Evolutionary conservation across 306 rosid genomes (phyloP), one percentile per base, ranked within the genome.

Genomic region (Clitoria ternatea): DNA sequence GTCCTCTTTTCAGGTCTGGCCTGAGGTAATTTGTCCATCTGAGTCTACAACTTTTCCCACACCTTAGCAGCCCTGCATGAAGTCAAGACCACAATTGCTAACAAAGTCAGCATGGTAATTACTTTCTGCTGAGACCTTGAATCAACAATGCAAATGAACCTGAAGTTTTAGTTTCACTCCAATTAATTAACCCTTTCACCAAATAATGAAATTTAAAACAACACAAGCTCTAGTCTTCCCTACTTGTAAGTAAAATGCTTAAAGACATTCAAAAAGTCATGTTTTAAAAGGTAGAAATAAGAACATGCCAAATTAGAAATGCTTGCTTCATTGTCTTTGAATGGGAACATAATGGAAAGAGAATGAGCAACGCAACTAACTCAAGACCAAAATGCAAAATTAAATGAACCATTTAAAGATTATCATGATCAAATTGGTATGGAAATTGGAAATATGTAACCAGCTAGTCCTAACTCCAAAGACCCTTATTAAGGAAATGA

Each of bases 41-140:
- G 4, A 94, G 82, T 69, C 98, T 84, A 77, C 98, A 94, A 82
- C 98, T 94, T 55, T 94, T 94, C 6, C 98, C 98, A 73, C 98
- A 94, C 83, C 98, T 87, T 52, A 94, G 65, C 2, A 92, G 55
- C 43, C 96, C 98, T 92, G 90, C 82, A 86, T 65, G 59, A 53
- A 68, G 10, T 26, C 50, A 67, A 30, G 37, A 13, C 12, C 60
- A 42, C 3, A 69, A 27, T 77, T 39, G 9, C 54, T 4, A 20
- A n/a, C n/a, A n/a, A n/a, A 7, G 19, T 70, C 14, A 6, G 5
- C 37, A 54, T 54, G 2, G 20, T 27, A 12, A 27, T 55, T 2
- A 20, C 48, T 55, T 39, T 27, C 24, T 54, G 3, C 39, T 22
- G 40, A 19, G 9, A 7, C 24, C 13, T 32, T 66, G 6, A 33